Percentiles rank a stretch among this genome's conserved stretches.
Conservation (phyloP, 768 basidiomycete species). For the Dentipellis sp. region DNA sequence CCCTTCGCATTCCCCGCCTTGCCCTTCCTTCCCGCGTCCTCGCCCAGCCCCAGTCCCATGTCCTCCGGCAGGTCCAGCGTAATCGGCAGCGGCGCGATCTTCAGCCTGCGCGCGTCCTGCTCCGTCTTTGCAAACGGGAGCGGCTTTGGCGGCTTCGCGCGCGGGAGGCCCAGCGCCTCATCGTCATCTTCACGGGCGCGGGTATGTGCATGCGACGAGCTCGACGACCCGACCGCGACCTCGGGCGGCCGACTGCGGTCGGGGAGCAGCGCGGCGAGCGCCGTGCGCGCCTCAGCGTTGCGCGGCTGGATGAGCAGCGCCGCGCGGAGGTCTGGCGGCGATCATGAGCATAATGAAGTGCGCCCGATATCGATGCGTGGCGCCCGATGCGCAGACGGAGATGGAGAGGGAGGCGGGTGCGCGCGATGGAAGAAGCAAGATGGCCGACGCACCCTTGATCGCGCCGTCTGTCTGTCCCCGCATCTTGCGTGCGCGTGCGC, state of each 20-base stretch:
- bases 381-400: neutral
- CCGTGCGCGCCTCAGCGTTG: constrained; percentile 53
- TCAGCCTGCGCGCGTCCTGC: constrained; percentile 45
- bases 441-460: constrained; percentile 36
- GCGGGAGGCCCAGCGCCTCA: constrained; percentile 23
- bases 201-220: too few relatives aligned
- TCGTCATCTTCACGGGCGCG: too few relatives aligned
- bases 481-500: constrained; percentile 60
- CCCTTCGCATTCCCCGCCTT: constrained; percentile 3
- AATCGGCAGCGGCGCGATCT: constrained; percentile 38
- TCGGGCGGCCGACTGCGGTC: constrained; percentile 6
- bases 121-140: constrained; percentile 44
- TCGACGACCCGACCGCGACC: constrained; percentile 4
- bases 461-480: constrained; percentile 47
- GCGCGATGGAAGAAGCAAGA: neutral
- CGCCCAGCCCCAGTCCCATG: constrained; percentile 3
- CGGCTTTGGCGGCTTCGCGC: constrained; percentile 33
- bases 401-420: neutral
- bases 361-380: too few relatives aligned
- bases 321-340: constrained; percentile 44
- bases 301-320: constrained; percentile 52
- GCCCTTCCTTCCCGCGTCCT: constrained; percentile 7
- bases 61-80: constrained; percentile 27
- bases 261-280: constrained; percentile 35
- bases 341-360: neutral